A percentile compares a stretch with the other conserved stretches of the same genome.
Evolutionary conservation across 192 early-diverging fungal genomes (phyloP).

Genomic region (Mortierella hygrophila): DNA sequence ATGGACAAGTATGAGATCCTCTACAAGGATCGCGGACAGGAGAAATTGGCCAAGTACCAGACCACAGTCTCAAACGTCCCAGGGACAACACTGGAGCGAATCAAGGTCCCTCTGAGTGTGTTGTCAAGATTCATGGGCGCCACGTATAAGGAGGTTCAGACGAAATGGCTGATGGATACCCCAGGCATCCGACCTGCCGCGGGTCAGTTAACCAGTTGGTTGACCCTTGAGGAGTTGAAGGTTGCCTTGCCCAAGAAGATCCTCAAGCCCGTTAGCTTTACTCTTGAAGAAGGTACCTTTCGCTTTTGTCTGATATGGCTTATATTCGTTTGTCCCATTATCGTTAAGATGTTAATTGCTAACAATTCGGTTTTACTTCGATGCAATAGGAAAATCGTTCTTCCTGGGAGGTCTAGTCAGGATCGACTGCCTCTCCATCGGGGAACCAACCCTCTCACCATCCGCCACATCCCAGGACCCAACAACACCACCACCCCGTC

Average conservation of each 20-base stretch:
- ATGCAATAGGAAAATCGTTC: constrained; percentile 41
- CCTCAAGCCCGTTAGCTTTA: constrained; percentile 45
- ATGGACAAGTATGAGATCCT: constrained; percentile 36
- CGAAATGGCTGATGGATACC: constrained; percentile 47
- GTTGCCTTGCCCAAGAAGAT: constrained; percentile 46
- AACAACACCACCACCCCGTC: constrained; percentile 1
- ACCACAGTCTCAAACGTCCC: constrained; percentile 54
- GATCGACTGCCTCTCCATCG: constrained; percentile 50
- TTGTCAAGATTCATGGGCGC: constrained; percentile 28
- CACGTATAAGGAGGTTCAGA: constrained; percentile 25
- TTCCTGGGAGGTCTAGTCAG: constrained; percentile 53
- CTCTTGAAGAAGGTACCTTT: constrained; percentile 45
- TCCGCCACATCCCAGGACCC: neutral
- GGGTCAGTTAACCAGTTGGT: constrained; percentile 33
- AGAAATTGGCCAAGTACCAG: constrained; percentile 30
- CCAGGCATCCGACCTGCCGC: constrained; percentile 29
- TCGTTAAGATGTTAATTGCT: neutral
- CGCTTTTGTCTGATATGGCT: neutral
- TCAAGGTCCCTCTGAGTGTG: constrained; percentile 43
- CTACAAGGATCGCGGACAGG: constrained; percentile 28
- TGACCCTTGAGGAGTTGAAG: constrained; percentile 47
- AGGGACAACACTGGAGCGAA: constrained; percentile 36
- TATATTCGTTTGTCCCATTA: neutral
- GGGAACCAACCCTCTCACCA: neutral
- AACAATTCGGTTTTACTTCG: neutral